phyloP scores from a whole-genome alignment of 345 rosid species.

The Heritiera fomes region DNA sequence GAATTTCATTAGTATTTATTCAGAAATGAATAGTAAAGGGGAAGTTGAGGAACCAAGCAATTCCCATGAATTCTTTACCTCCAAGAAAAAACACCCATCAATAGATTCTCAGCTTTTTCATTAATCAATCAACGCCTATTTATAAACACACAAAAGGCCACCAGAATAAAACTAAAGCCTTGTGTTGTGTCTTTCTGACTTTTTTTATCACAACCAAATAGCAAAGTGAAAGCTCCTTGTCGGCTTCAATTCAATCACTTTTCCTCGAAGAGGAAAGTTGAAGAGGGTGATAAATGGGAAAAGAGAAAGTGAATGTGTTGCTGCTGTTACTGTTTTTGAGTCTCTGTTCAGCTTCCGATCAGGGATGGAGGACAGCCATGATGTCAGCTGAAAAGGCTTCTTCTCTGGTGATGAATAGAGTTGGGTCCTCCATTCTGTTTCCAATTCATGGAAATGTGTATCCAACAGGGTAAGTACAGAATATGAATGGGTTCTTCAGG shows the following conservation, averaged over 20 bases:
- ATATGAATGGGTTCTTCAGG: neutral
- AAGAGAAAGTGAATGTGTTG: constrained; percentile 18
- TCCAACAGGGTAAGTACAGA: neutral
- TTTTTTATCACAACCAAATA: neutral
- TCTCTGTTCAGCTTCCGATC: constrained; percentile 41
- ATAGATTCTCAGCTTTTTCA: neutral
- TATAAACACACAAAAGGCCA: neutral
- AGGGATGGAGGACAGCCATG: constrained; percentile 18
- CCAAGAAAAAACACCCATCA: neutral
- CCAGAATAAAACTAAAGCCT: neutral
- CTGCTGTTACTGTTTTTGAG: constrained; percentile 39
- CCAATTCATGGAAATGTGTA: constrained; percentile 21
- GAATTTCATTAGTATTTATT: neutral
- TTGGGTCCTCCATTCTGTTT: constrained; percentile 9
- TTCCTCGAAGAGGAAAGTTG: neutral
- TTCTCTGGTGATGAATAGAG: neutral
- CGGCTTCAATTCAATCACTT: neutral
- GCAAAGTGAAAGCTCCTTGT: neutral
- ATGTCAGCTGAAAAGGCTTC: neutral
- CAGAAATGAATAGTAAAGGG: neutral
- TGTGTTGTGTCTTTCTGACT: neutral
- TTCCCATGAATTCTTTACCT: neutral
- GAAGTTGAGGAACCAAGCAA: neutral
- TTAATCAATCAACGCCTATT: neutral
- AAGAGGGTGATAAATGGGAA: neutral